Conservation (phyloP, 352 stramenopile genomes). For the Phytophthora ohioensis region DNA sequence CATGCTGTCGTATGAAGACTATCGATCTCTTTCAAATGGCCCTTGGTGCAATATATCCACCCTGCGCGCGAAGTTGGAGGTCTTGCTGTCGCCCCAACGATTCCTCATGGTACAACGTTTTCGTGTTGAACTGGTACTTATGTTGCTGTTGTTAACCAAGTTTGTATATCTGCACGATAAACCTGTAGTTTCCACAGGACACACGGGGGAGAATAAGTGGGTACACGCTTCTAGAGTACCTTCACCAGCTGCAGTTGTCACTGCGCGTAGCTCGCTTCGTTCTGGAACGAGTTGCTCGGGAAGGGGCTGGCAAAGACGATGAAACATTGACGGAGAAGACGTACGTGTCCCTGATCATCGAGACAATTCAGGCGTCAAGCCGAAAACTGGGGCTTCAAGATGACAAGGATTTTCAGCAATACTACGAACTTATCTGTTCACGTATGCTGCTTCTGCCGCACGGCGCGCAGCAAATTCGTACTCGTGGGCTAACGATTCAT, state of each 20-base stretch:
- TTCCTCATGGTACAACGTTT: slow-evolving; percentile 56
- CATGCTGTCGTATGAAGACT: slow-evolving; percentile 60
- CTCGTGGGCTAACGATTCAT: slow-evolving; percentile 35
- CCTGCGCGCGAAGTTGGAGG: slow-evolving; percentile 27
- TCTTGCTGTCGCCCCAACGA: slow-evolving; percentile 41
- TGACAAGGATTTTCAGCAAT: slow-evolving; percentile 56
- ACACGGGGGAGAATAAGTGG: slow-evolving; percentile 50
- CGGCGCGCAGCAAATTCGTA: slow-evolving; percentile 37
- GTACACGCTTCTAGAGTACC: slow-evolving; percentile 53
- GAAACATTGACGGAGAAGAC: slow-evolving; percentile 43
- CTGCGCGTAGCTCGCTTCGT: slow-evolving; percentile 33
- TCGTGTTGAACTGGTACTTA: neutral
- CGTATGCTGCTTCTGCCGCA: slow-evolving; percentile 66
- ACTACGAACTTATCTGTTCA: slow-evolving; percentile 71
- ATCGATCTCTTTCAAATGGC: slow-evolving; percentile 25
- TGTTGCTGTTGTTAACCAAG: neutral
- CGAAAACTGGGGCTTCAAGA: slow-evolving; percentile 34
- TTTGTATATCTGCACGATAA: neutral
- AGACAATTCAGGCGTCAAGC: slow-evolving; percentile 33
- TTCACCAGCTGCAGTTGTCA: slow-evolving; percentile 55
- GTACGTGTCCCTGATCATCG: slow-evolving; percentile 40
- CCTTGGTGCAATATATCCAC: slow-evolving; percentile 14
- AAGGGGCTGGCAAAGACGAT: slow-evolving; percentile 13
- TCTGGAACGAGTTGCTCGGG: slow-evolving; percentile 19
- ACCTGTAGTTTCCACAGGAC: slow-evolving; percentile 49